Evolutionary conservation across 2,329 filamentous ascomycete species (phyloP).

Genomic region (Westerdykella ornata): DNA sequence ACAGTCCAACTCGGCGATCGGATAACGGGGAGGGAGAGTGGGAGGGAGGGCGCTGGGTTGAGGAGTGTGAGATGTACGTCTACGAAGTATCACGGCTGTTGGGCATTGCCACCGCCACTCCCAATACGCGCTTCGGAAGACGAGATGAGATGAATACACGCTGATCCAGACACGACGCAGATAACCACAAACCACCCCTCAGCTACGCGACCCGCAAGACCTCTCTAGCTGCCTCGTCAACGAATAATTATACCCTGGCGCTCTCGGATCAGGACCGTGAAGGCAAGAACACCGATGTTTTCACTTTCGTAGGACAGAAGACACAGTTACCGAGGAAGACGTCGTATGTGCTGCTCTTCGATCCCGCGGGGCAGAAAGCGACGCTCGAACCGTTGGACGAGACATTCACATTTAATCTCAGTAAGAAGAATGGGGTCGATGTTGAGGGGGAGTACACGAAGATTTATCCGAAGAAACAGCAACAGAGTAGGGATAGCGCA

Average conservation of each 20-base stretch:
- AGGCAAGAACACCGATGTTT: conserved; percentile 27
- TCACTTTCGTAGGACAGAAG: conserved; percentile 38
- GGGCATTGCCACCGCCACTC: background rate
- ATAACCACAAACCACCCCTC: conserved; percentile 43
- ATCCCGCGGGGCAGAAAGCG: conserved; percentile 66
- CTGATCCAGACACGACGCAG: conserved; percentile 16
- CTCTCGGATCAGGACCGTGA: conserved; percentile 23
- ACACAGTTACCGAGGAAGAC: conserved; percentile 24
- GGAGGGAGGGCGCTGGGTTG: conserved; percentile 10
- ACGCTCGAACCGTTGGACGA: conserved; percentile 75
- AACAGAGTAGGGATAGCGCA: conserved; percentile 14
- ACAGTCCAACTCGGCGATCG: conserved; percentile 33
- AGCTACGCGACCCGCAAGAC: conserved; percentile 24
- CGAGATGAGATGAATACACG: conserved; percentile 7
- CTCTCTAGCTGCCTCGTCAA: conserved; percentile 19
- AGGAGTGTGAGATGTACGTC: conserved; percentile 33
- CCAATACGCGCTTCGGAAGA: background rate
- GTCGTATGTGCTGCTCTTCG: conserved; percentile 60
- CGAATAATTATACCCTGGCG: conserved; percentile 23
- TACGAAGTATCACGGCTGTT: conserved; percentile 2
- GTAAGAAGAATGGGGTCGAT: conserved; percentile 58
- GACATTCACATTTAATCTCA: conserved; percentile 82
- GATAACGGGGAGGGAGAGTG: conserved; percentile 19
- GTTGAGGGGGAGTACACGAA: conserved; percentile 63
- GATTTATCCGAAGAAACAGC: conserved; percentile 42